Evolutionary conservation across 1,284 basidiomycete genomes (phyloP).

Genomic region (Leccinum griseonigrum): DNA sequence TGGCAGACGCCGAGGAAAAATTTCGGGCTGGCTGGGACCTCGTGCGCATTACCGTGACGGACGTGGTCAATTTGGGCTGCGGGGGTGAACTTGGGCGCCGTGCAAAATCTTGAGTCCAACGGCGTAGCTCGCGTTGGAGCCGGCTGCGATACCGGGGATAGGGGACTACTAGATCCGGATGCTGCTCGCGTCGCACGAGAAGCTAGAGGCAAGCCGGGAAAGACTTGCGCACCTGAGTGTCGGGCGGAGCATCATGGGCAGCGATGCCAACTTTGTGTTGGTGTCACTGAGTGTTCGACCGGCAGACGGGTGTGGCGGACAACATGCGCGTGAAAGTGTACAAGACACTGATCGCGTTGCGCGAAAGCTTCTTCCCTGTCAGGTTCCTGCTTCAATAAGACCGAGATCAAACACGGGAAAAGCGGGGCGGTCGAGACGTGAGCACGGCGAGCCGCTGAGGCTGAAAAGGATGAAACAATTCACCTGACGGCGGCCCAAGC

Average conservation of each 20-base stretch:
- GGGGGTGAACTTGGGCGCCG: too few species aligned
- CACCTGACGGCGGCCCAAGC: too few species aligned
- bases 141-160: slow-evolving; percentile 31
- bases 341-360: slow-evolving; percentile 50
- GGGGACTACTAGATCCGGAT: slow-evolving; percentile 35
- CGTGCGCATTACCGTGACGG: too few species aligned
- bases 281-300: slow-evolving; percentile 39
- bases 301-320: slow-evolving; percentile 48
- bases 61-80: too few species aligned
- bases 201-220: slow-evolving; percentile 51
- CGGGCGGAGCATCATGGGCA: slow-evolving; percentile 74
- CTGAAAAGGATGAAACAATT: too few species aligned
- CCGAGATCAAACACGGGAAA: too few species aligned
- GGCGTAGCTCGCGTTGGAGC: too few species aligned
- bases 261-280: slow-evolving; percentile 92
- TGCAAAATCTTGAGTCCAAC: too few species aligned
- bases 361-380: too few species aligned
- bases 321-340: slow-evolving; percentile 73
- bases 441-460: too few species aligned
- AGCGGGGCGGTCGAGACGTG: too few species aligned
- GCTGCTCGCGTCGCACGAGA: slow-evolving; percentile 59
- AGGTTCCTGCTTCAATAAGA: too few species aligned
- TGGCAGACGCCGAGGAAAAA: slow-evolving; percentile 93
- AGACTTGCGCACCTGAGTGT: slow-evolving; percentile 53
- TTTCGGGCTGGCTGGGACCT: slow-evolving; percentile 83